These are phyloP conservation scores for Pseudonitzschia multiseries DNA, from an alignment of 108 stramenopile species.

Conservation along the genomic window DNA sequence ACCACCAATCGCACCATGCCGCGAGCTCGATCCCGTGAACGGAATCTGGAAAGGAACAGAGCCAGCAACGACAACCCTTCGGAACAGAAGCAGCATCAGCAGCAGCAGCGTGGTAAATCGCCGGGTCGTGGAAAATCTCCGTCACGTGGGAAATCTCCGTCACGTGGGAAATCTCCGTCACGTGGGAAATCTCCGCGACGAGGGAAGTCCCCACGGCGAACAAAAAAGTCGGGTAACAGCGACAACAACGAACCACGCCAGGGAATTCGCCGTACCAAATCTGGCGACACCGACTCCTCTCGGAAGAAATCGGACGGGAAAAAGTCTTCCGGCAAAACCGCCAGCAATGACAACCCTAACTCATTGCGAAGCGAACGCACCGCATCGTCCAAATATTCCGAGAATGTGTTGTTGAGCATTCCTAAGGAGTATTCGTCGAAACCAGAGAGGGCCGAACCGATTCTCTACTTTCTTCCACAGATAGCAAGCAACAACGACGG, in stretches of 20 bases:
- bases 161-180: not conserved
- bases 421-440: conserved; percentile 35
- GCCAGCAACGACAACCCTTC: not conserved
- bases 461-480: conserved; percentile 35
- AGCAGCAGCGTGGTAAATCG: not conserved
- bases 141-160: no score
- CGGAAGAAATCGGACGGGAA: not conserved
- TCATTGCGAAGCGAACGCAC: conserved; percentile 6
- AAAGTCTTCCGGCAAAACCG: not conserved
- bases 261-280: not conserved
- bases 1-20: not conserved
- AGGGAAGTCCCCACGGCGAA: conserved; percentile 3
- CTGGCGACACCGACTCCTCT: not conserved
- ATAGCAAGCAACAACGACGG: conserved; percentile 4
- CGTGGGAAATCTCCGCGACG: not conserved
- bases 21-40: not conserved
- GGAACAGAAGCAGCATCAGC: not conserved
- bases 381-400: no score
- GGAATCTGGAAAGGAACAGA: not conserved
- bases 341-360: not conserved
- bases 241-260: not conserved
- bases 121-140: not conserved
- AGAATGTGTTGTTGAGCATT: conserved; percentile 17
- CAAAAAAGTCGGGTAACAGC: not conserved
- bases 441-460: conserved; percentile 40